Conservation (phyloP, 2,329 filamentous ascomycete genomes). For the Hypoxylon rubiginosum region DNA sequence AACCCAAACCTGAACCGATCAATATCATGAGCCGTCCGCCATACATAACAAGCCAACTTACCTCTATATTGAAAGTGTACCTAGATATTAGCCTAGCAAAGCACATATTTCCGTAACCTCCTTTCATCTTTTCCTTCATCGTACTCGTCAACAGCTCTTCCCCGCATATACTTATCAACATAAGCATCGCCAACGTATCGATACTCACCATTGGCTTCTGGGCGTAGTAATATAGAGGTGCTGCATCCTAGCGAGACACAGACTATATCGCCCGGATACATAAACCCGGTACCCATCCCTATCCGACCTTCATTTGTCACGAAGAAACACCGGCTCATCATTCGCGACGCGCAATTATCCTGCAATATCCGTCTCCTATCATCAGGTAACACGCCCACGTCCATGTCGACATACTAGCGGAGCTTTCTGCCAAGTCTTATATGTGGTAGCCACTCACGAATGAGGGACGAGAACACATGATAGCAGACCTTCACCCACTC, state of each 20-base stretch:
- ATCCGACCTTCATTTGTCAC: constrained; percentile 43
- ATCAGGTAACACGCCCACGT: constrained; percentile 14
- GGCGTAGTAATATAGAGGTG: constrained; percentile 36
- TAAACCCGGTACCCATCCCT: constrained; percentile 53
- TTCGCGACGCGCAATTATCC: constrained; percentile 34
- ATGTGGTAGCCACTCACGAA: constrained; percentile 39
- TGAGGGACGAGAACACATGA: constrained; percentile 8
- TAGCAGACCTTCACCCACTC: constrained; percentile 12
- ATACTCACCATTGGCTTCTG: constrained; percentile 40
- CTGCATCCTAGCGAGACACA: constrained; percentile 54
- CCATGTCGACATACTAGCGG: background rate
- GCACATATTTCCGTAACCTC: background rate
- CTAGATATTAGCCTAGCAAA: background rate
- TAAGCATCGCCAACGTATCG: constrained; percentile 54
- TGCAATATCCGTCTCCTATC: constrained; percentile 33
- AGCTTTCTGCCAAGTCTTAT: constrained; percentile 31
- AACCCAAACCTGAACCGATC: no score
- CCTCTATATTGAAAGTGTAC: background rate
- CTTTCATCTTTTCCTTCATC: background rate
- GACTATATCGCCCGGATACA: constrained; percentile 50
- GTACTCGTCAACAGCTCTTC: constrained; percentile 44
- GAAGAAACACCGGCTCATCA: constrained; percentile 48
- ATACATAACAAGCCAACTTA: background rate
- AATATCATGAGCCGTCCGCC: background rate
- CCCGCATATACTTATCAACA: constrained; percentile 54